phyloP scores from a whole-genome alignment of 129 eudicot species.

The Daucus carota region DNA sequence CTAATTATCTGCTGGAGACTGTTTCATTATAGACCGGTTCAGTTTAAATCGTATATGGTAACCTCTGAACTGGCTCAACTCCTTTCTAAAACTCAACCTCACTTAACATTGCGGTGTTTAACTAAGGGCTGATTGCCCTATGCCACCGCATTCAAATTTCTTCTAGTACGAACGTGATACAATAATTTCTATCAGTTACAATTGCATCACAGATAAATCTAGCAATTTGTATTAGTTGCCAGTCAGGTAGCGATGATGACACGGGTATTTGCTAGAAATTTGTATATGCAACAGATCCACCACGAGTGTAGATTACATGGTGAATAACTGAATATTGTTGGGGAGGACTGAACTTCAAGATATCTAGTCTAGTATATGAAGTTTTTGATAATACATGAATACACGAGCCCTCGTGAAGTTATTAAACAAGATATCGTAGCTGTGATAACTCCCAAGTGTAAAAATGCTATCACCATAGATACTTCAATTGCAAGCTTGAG shows the following conservation, averaged over 20 bases:
- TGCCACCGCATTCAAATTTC: not conserved
- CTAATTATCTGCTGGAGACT: not conserved
- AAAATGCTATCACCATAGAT: too few species aligned
- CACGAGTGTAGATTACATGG: not conserved
- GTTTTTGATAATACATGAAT: not conserved
- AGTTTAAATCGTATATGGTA: not conserved
- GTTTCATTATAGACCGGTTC: not conserved
- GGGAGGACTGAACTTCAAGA: not conserved
- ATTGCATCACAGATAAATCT: not conserved
- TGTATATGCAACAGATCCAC: not conserved
- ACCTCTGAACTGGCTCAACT: not conserved
- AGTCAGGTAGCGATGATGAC: not conserved
- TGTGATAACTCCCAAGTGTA: not conserved
- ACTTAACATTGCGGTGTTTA: not conserved
- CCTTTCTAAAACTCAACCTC: not conserved
- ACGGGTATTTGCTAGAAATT: not conserved
- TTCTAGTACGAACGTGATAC: not conserved
- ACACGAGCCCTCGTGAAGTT: not conserved
- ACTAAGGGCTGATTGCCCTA: not conserved
- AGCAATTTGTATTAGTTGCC: not conserved
- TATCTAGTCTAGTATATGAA: not conserved
- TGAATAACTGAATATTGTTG: not conserved
- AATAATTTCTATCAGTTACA: not conserved
- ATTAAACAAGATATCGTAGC: not conserved
- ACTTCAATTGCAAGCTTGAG: too few species aligned